These are phyloP conservation scores for Aspergillus sp. DNA, from an alignment of 2,329 filamentous ascomycete species.

Conservation along the genomic window DNA sequence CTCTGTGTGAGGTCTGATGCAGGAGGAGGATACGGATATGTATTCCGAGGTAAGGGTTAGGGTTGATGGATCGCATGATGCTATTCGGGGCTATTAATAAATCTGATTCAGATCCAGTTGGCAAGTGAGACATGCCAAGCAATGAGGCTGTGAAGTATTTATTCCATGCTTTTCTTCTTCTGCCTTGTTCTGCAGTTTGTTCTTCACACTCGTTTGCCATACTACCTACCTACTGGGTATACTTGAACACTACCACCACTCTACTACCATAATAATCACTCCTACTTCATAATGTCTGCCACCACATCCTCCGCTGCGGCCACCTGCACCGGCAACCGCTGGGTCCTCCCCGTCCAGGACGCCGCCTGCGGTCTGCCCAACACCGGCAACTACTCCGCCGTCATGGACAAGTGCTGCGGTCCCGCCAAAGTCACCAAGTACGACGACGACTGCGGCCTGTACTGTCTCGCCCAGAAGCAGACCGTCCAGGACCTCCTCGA, in stretches of 20 bases:
- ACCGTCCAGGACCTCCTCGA: slow-evolving; percentile 31
- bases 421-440: slow-evolving; percentile 45
- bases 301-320: slow-evolving; percentile 16
- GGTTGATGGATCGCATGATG: no score
- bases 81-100: background rate
- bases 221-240: background rate
- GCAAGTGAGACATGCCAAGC: background rate
- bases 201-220: background rate
- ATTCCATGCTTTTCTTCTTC: background rate
- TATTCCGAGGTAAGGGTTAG: no score
- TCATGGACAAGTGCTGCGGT: slow-evolving; percentile 48
- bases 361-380: slow-evolving; percentile 45
- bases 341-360: slow-evolving; percentile 45
- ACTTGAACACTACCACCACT: background rate
- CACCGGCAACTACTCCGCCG: slow-evolving; percentile 40
- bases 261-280: background rate
- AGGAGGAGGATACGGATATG: no score
- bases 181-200: no score
- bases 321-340: slow-evolving; percentile 31
- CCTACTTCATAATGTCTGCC: slow-evolving; percentile 18
- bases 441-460: slow-evolving; percentile 49
- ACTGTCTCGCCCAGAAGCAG: slow-evolving; percentile 48
- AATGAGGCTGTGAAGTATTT: background rate
- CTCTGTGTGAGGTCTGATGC: no score
- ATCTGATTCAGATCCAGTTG: background rate